Evolutionary conservation across 1,139 yeast species (phyloP).

Genomic region (Debaryomyces subglobosus): DNA sequence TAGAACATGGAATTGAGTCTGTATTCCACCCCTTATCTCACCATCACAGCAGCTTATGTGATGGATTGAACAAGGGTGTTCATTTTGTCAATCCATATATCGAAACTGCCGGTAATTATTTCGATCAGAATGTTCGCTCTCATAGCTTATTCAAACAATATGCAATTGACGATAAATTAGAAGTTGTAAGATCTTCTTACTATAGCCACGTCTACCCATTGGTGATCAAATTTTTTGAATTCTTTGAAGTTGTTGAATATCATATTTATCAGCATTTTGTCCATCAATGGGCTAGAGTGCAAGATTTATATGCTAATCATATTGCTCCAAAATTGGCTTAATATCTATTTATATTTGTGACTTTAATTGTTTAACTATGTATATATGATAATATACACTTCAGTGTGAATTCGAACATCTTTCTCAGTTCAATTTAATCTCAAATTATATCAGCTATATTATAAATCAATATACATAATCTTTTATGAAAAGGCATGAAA

Average conservation of each 20-base stretch:
- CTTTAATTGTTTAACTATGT: slow-evolving; percentile 4
- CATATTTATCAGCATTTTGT: slow-evolving; percentile 26
- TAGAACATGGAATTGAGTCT: slow-evolving; percentile 30
- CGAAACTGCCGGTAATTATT: slow-evolving; percentile 28
- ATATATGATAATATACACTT: slow-evolving; percentile 8
- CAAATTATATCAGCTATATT: too few species aligned
- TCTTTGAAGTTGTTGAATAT: slow-evolving; percentile 35
- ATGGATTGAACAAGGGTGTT: slow-evolving; percentile 34
- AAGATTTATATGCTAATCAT: slow-evolving; percentile 14
- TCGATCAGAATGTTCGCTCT: slow-evolving; percentile 42
- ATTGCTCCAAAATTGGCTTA: slow-evolving; percentile 17
- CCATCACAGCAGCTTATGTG: slow-evolving; percentile 41
- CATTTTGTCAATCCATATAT: slow-evolving; percentile 37
- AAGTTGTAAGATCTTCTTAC: slow-evolving; percentile 16
- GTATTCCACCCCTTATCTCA: slow-evolving; percentile 45
- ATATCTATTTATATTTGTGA: slow-evolving; percentile 4
- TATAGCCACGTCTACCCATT: slow-evolving; percentile 28
- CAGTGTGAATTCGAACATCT: too few species aligned
- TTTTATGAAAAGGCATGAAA: too few species aligned
- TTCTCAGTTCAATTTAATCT: too few species aligned
- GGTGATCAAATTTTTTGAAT: slow-evolving; percentile 33
- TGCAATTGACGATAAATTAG: slow-evolving; percentile 21
- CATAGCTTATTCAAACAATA: slow-evolving; percentile 35
- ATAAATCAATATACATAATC: too few species aligned
- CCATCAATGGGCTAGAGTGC: slow-evolving; percentile 16